Percentiles rank a stretch among this genome's conserved stretches.
Evolutionary conservation across 116 monocot species (phyloP).

Genomic region (Trichopus zeylanicus): DNA sequence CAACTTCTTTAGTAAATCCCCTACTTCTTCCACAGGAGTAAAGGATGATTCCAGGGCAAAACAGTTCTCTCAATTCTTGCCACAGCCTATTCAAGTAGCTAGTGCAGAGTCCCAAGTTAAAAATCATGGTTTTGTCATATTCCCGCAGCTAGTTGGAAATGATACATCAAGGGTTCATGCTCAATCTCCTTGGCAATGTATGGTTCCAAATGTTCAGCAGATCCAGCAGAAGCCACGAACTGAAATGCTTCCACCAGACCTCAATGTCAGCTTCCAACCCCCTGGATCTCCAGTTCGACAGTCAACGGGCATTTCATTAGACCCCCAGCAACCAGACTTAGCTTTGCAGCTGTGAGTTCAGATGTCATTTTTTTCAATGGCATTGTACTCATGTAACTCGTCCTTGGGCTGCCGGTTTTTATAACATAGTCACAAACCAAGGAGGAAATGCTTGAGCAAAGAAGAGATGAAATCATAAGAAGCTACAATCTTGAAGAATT

Average conservation of each 20-base stretch:
- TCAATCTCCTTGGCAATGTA: conserved; percentile 47
- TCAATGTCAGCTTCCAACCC: conserved; percentile 66
- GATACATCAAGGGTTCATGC: conserved; percentile 29
- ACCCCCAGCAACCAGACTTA: conserved; percentile 88
- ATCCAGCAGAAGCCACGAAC: conserved; percentile 42
- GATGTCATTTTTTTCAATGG: not conserved
- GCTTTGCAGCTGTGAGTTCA: conserved; percentile 75
- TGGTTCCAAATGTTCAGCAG: conserved; percentile 20
- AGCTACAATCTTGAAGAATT: too few relatives aligned
- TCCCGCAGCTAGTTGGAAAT: conserved; percentile 37
- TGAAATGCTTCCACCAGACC: conserved; percentile 51
- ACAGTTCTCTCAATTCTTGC: conserved; percentile 11
- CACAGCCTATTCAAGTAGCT: conserved; percentile 16
- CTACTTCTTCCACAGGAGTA: conserved; percentile 15
- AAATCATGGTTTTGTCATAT: conserved; percentile 29
- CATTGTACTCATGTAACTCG: not conserved
- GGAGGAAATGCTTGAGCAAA: too few relatives aligned
- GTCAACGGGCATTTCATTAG: conserved; percentile 49
- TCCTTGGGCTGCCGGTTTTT: not conserved
- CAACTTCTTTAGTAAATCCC: conserved; percentile 26
- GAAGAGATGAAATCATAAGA: too few relatives aligned
- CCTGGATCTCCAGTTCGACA: conserved; percentile 52
- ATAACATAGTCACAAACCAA: not conserved
- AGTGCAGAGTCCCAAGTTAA: conserved; percentile 21
- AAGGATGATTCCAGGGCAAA: conserved; percentile 13